A percentile compares a stretch with the other conserved stretches of the same genome.
Evolutionary conservation across 2,329 filamentous ascomycete genomes (phyloP).

Genomic region (Aspergillus sclerotialis): DNA sequence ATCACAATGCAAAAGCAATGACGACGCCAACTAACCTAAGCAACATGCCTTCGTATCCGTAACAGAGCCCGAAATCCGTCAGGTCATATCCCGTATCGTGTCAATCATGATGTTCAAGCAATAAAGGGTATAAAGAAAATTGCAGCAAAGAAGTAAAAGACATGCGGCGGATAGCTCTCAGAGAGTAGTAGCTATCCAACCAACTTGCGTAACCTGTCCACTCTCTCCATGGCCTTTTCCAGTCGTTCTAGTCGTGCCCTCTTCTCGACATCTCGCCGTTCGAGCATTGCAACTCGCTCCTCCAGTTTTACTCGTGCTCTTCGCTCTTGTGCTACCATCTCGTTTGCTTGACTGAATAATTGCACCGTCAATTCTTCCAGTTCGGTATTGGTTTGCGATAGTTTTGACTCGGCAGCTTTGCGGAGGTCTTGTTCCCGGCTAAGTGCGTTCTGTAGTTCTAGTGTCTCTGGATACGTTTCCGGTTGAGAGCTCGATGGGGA

Average conservation of each 20-base stretch:
- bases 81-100: too few relatives aligned
- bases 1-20: too few relatives aligned
- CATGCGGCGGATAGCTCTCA: too few relatives aligned
- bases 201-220: slow-evolving; percentile 52
- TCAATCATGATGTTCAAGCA: too few relatives aligned
- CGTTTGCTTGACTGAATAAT: slow-evolving; percentile 58
- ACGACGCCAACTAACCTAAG: too few relatives aligned
- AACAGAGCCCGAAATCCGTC: too few relatives aligned
- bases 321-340: slow-evolving; percentile 59
- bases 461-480: slow-evolving; percentile 16
- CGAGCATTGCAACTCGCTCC: slow-evolving; percentile 40
- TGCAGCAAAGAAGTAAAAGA: too few relatives aligned
- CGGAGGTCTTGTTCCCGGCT: slow-evolving; percentile 49
- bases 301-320: slow-evolving; percentile 49
- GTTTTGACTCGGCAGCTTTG: slow-evolving; percentile 50
- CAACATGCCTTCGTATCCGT: too few relatives aligned
- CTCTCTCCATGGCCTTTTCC: slow-evolving; percentile 50
- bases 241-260: slow-evolving; percentile 47
- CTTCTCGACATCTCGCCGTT: slow-evolving; percentile 43
- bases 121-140: too few relatives aligned
- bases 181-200: slow-evolving; percentile 35
- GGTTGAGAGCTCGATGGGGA: slow-evolving; percentile 14
- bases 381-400: slow-evolving; percentile 49
- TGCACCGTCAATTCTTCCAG: slow-evolving; percentile 56
- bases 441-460: slow-evolving; percentile 48